These are phyloP conservation scores for Abrus pulchellus DNA, from an alignment of 306 rosid genomes.

Conservation along the genomic window DNA sequence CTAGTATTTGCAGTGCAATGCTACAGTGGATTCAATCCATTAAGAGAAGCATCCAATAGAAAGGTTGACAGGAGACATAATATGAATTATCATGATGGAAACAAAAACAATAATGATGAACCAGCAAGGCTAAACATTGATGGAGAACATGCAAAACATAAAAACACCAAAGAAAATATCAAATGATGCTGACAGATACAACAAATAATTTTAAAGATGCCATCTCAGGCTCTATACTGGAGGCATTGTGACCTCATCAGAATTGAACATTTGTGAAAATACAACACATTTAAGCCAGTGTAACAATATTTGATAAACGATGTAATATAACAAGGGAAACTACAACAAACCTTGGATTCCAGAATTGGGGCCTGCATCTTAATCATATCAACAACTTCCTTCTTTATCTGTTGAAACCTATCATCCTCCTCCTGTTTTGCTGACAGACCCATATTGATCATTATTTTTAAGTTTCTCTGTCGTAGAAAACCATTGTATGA, in stretches of 20 bases:
- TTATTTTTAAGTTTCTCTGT: conserved; percentile 92
- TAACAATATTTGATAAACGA: conserved; percentile 29
- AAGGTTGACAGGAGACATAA: conserved; percentile 3
- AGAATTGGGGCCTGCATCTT: conserved; percentile 61
- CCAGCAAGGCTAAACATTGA: conserved; percentile 34
- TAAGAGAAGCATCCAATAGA: conserved; percentile 24
- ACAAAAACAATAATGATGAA: conserved; percentile 37
- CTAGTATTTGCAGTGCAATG: conserved; percentile 29
- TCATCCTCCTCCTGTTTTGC: conserved; percentile 92
- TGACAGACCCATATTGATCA: conserved; percentile 89
- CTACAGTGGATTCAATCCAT: conserved; percentile 26
- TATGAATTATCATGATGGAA: conserved; percentile 29
- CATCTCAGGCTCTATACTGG: neutral
- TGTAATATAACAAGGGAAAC: conserved; percentile 29
- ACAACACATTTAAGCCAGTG: conserved; percentile 23
- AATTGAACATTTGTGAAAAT: conserved; percentile 29
- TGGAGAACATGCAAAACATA: conserved; percentile 29
- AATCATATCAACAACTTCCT: conserved; percentile 90
- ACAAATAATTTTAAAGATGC: conserved; percentile 15
- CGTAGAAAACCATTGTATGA: conserved; percentile 55
- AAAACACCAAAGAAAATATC: conserved; percentile 28
- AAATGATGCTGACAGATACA: conserved; percentile 25
- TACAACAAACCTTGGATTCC: conserved; percentile 75
- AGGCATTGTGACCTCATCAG: conserved; percentile 29
- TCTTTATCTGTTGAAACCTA: conserved; percentile 87